Evolutionary conservation across 2,329 filamentous ascomycete species (phyloP), one percentile per base, ranked within the genome.

Genomic region (Aspergillus caelatus): DNA sequence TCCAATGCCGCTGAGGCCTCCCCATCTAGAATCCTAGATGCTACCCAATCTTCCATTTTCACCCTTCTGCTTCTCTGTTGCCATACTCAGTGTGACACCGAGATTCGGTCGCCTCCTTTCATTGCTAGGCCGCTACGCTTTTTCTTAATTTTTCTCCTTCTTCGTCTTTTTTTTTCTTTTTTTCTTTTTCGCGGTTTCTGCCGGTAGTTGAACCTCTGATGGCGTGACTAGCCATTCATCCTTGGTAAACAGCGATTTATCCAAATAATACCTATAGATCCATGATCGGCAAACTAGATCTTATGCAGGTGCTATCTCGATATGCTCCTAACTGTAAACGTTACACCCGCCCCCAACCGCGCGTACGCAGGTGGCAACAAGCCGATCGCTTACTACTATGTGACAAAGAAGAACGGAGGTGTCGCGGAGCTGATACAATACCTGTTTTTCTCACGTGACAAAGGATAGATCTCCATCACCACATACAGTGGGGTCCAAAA

Each of bases 221-320:
- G 21, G 14, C 28, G 32, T 32, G 52, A 54, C 19, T 32, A 9
- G 30, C 12, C n/a, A 54, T 23, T 21, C 4, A 26, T 16, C 28
- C 28, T 30, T 10, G 16, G 26, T 30, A 12, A 36, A 36, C 2
- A 36, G 14, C 9, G 11, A 10, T 8, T 36, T 36, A 16, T 19
- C 9, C 9, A 26, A 5, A 30, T 14, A 54, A 54, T 21, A 19
- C n/a, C 52, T 12, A 54, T 36, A 21, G 52, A 54, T 54, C n/a
- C 32, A 54, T 3, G 52, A 54, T 54, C 52, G 52, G 52, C 52
- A 36, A 54, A 54, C 52, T 54, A 36, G 36, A 54, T 36, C 52
- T 54, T 30, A 54, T 21, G 11, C 52, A 21, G 16, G 19, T 36
- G 9, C 21, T 54, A 10, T 54, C 52, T 32, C 5, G 32, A 50